Evolutionary conservation across 2,329 filamentous ascomycete species (phyloP), one percentile per base, ranked within the genome.

Genomic region (Colletotrichum eremochloae): DNA sequence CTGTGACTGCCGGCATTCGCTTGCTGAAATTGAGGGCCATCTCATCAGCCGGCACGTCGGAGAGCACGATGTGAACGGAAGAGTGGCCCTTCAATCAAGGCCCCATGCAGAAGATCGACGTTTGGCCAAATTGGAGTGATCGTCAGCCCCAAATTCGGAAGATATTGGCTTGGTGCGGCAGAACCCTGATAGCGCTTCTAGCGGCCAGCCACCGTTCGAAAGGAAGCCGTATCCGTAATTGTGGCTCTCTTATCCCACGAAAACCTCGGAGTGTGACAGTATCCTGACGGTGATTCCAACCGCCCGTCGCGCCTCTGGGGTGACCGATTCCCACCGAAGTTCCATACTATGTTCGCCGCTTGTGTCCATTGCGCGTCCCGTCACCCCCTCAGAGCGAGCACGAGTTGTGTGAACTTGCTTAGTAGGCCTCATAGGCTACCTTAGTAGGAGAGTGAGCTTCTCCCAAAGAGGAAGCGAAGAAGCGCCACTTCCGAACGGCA

Each of bases 1-100:
- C 50, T 58, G 53, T 38, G 56, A 60, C 67, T 69, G 62, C 62
- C 67, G 63, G 53, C 62, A n/a, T 53, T 58, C 44, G 36, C 44
- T 55, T 36, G 36, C 62, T 58, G 46, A 55, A 44, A 31, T 42
- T 12, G n/a, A 67, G 33, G 42, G 31, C 18, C n/a, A 57, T n/a
- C 48, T 50, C 44, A 57, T 57, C 44, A 46, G 44, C 18, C 44
- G 24, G 24, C 24, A 24, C 20, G 18, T 46, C 8, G 44, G 50
- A 42, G 61, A 57, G 42, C 12, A 42, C 44, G 52, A 31, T 31
- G 52, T 31, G 61, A 52, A 33, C 55, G 24, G 52, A 15, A 58
- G 33, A 31, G 52, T 31, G 52, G 52, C 31, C 24, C 36, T 52
- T 58, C 44, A 40, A 48, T 42, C 29, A 14, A n/a, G 12, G 20